These are phyloP conservation scores for Penicillium flavigenum DNA, from an alignment of 495 filamentous ascomycete species.

Conservation along the genomic window DNA sequence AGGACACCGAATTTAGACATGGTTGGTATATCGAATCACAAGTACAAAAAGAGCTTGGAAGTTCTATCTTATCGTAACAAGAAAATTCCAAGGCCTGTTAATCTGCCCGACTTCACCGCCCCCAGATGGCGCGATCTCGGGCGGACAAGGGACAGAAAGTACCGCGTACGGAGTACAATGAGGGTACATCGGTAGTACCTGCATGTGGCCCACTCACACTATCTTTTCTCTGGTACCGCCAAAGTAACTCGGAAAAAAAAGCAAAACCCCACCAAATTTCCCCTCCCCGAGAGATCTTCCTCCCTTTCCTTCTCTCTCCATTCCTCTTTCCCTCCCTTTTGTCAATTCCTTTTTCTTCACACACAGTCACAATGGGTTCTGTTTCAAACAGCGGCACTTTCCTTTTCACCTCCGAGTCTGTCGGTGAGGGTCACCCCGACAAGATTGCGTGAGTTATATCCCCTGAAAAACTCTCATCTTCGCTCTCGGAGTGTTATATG, in stretches of 20 bases:
- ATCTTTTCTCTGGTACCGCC: constrained; percentile 13
- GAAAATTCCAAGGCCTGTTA: constrained; percentile 14
- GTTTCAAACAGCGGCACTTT: constrained; percentile 70
- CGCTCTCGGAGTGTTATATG: not conserved
- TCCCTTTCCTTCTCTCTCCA: constrained; percentile 17
- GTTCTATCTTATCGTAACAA: constrained; percentile 17
- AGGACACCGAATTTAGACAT: constrained; percentile 97
- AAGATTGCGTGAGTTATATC: constrained; percentile 75
- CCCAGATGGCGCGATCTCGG: constrained; percentile 29
- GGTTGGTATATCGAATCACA: not conserved
- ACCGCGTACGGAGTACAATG: constrained; percentile 4
- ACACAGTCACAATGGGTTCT: constrained; percentile 57
- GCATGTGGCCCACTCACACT: constrained; percentile 14
- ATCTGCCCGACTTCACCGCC: constrained; percentile 26
- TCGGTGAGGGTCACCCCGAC: constrained; percentile 96
- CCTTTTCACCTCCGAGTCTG: constrained; percentile 99
- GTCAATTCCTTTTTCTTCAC: constrained; percentile 18
- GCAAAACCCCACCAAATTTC: constrained; percentile 31
- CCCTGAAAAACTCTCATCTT: not conserved
- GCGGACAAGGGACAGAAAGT: constrained; percentile 11
- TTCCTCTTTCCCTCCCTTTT: constrained; percentile 17
- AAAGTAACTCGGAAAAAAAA: constrained; percentile 23
- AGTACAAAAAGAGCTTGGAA: not conserved
- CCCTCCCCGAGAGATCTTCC: constrained; percentile 19
- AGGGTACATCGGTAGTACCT: constrained; percentile 23